Evolutionary conservation across 106 monocot species (phyloP).

Genomic region (Dendrobium officinale): DNA sequence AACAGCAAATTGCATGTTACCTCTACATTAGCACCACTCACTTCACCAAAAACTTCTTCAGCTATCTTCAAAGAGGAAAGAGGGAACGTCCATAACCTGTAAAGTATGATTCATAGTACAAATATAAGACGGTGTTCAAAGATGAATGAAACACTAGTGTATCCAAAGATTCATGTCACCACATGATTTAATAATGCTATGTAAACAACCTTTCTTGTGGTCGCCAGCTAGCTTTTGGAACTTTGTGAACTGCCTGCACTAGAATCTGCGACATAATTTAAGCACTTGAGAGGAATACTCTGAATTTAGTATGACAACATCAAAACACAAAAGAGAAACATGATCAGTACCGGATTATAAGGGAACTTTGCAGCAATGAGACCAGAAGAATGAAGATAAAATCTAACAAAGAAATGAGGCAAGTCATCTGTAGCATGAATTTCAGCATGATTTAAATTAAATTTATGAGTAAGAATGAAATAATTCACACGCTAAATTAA

Average conservation of each 20-base stretch:
- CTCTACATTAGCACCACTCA: conserved; percentile 54
- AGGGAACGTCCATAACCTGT: conserved; percentile 89
- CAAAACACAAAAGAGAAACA: neutral
- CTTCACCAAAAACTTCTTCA: conserved; percentile 52
- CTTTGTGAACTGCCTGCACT: conserved; percentile 62
- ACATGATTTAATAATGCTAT: neutral
- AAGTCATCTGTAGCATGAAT: conserved; percentile 9
- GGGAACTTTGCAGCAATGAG: conserved; percentile 82
- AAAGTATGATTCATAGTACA: neutral
- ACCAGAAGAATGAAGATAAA: conserved; percentile 76
- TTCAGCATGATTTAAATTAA: neutral
- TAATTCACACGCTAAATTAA: neutral
- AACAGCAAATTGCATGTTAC: conserved; percentile 21
- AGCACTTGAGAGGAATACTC: neutral
- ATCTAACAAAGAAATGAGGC: conserved; percentile 49
- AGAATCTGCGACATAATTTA: conserved; percentile 38
- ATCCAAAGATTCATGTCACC: conserved; percentile 3
- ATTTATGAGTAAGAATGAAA: neutral
- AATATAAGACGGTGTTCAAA: neutral
- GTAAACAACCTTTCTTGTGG: conserved; percentile 66
- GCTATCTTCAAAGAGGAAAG: conserved; percentile 53
- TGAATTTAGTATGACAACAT: neutral
- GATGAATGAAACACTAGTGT: neutral
- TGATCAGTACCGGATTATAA: conserved; percentile 54
- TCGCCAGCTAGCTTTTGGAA: conserved; percentile 81